Evolutionary conservation across 345 rosid species (phyloP), one percentile per base, ranked within the genome.

Genomic region (Brassica cretica): DNA sequence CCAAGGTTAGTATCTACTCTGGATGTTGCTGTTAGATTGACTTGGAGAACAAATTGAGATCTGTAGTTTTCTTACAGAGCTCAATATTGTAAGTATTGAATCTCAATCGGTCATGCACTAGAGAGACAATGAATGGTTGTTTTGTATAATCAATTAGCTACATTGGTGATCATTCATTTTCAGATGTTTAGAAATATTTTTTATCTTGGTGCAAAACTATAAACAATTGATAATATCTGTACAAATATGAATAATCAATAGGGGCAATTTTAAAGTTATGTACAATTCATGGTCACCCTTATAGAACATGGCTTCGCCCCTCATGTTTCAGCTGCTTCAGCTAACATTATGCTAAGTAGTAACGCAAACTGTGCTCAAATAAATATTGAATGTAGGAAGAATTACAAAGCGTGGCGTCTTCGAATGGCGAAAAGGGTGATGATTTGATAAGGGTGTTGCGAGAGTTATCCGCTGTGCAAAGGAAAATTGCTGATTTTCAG

Each of bases 401-500:
- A 59, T 71, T 88, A 27, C 95, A 89, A 80, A 91, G 82, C 81
- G 65, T 90, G 80, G 78, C 88, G 16, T 66, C 84, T 46, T 49
- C 83, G 6, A 81, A 80, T 64, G 91, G 90, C 2, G 97, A 91
- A 80, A 93, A 86, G 69, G 93, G 96, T 3, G 93, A 93, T 70
- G 97, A 90, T 78, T 84, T 96, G 71, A 84, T 91, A 37, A 89
- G 80, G 85, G 99, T 93, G 16, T 83, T 93, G 49, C 84, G 97
- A 32, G 97, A 96, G 80, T 82, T 96, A 62, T 93, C 91, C n/a
- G 68, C 87, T 73, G 97, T 96, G 4, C 98, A 93, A 66, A 87
- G 98, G 63, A 93, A 93, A 84, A 96, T 91, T 60, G 91, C 97
- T 15, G 99, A 96, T 76, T 85, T 93, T 73, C 99, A 93, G 83